Evolutionary conservation across 2,329 filamentous ascomycete genomes (phyloP).

Genomic region (Diaporthe batatas): DNA sequence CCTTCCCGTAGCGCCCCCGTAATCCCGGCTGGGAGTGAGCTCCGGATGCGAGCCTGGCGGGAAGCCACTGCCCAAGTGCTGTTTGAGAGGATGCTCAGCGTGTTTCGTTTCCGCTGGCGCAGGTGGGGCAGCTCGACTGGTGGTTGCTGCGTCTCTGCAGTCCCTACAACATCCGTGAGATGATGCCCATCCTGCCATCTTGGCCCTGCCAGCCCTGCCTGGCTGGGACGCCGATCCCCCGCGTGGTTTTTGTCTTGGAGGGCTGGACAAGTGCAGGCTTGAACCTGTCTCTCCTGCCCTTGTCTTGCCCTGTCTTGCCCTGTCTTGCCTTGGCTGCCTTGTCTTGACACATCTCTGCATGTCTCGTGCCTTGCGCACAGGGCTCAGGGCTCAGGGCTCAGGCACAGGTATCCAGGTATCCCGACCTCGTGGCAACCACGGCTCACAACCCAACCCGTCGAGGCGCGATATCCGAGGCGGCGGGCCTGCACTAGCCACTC

Average conservation of each 20-base stretch:
- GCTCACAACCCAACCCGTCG: background rate
- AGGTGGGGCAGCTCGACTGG: too few relatives aligned
- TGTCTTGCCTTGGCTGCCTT: background rate
- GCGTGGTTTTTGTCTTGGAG: conserved; percentile 23
- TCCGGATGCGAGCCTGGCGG: conserved; percentile 5
- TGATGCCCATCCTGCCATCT: too few relatives aligned
- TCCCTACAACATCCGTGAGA: too few relatives aligned
- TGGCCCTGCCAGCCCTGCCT: conserved; percentile 15
- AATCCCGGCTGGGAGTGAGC: background rate
- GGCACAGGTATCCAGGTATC: too few relatives aligned
- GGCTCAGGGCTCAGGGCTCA: conserved; percentile 1
- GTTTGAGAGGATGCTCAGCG: conserved; percentile 18
- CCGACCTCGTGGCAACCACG: conserved; percentile 17
- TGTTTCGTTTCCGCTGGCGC: conserved; percentile 11
- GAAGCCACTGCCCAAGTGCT: conserved; percentile 12
- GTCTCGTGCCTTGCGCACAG: conserved; percentile 7
- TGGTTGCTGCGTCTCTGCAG: too few relatives aligned
- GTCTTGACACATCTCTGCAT: background rate
- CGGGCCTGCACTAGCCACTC: conserved; percentile 13
- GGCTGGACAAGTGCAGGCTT: conserved; percentile 17
- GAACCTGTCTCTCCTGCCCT: conserved; percentile 13
- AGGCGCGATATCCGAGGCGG: conserved; percentile 27
- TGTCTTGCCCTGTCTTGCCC: background rate
- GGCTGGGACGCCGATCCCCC: conserved; percentile 28
- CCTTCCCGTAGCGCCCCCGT: conserved; percentile 21